phyloP scores from a whole-genome alignment of 1,139 yeast species.

The Kodamaea sp. region DNA sequence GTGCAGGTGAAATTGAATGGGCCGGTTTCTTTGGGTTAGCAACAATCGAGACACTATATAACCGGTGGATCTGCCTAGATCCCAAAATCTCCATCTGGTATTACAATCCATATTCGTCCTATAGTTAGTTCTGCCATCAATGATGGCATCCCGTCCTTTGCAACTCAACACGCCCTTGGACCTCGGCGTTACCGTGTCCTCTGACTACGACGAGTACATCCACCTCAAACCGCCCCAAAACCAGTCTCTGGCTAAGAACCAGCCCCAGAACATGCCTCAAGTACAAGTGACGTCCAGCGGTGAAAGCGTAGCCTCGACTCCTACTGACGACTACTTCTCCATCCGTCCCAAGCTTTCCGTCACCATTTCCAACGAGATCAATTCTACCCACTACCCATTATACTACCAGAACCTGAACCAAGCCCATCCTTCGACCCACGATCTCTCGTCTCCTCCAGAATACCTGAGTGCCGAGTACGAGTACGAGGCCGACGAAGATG shows the following conservation, averaged over 20 bases:
- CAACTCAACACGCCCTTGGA: conserved; percentile 7
- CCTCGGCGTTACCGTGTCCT: conserved; percentile 1
- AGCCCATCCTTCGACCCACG: conserved; percentile 1
- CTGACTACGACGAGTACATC: background rate
- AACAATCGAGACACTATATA: too few relatives aligned
- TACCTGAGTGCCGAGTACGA: conserved; percentile 8
- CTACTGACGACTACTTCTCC: conserved; percentile 17
- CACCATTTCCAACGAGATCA: conserved; percentile 13
- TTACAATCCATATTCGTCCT: too few relatives aligned
- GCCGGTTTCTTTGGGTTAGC: too few relatives aligned
- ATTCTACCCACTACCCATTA: conserved; percentile 8
- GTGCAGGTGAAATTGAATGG: too few relatives aligned
- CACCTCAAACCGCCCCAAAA: too few relatives aligned
- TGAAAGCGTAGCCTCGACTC: conserved; percentile 10
- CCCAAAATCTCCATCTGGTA: too few relatives aligned
- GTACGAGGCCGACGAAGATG: conserved; percentile 7
- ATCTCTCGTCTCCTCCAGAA: conserved; percentile 13
- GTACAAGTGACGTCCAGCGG: conserved; percentile 2
- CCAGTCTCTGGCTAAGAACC: background rate
- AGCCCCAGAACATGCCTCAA: background rate
- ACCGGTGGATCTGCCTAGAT: too few relatives aligned
- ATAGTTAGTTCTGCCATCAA: too few relatives aligned
- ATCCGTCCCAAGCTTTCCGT: conserved; percentile 15
- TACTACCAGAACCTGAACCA: conserved; percentile 8
- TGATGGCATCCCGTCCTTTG: conserved; percentile 9